Percentiles rank a stretch among this genome's conserved stretches.
Conservation (phyloP, 768 basidiomycete species). For the Rhodocollybia butyracea region DNA sequence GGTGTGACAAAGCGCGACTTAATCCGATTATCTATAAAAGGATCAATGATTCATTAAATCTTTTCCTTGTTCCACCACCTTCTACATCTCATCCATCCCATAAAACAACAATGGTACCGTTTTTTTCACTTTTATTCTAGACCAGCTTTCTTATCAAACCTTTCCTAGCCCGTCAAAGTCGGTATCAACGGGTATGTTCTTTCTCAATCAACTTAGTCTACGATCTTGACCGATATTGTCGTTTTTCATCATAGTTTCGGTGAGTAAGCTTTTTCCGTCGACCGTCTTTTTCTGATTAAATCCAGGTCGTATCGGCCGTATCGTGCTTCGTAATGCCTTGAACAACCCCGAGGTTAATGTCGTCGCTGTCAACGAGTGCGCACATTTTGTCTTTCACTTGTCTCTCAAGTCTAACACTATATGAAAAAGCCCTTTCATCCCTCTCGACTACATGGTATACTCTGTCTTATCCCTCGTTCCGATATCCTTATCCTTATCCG, state of each 20-base stretch:
- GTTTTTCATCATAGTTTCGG: conserved; percentile 57
- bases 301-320: conserved; percentile 97
- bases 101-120: conserved; percentile 6
- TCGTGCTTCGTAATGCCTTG: conserved; percentile 94
- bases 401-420: neutral
- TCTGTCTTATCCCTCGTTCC: neutral
- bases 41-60: neutral
- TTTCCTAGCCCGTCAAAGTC: conserved; percentile 62
- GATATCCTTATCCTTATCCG: conserved; percentile 3
- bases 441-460: conserved; percentile 89
- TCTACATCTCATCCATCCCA: neutral
- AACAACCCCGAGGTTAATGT: conserved; percentile 73
- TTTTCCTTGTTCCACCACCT: conserved; percentile 1
- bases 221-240: neutral
- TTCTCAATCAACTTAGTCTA: neutral
- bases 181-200: conserved; percentile 90
- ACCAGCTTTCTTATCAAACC: neutral
- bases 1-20: neutral
- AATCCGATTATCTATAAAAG: conserved; percentile 10
- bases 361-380: conserved; percentile 93
- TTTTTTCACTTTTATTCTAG: too few species aligned
- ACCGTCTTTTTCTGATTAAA: conserved; percentile 9
- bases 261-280: conserved; percentile 31
- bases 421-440: conserved; percentile 84
- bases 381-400: conserved; percentile 10